Percentiles rank a stretch among this genome's conserved stretches.
Evolutionary conservation across 495 filamentous ascomycete species (phyloP).

Genomic region (Trichoderma asperelloides): DNA sequence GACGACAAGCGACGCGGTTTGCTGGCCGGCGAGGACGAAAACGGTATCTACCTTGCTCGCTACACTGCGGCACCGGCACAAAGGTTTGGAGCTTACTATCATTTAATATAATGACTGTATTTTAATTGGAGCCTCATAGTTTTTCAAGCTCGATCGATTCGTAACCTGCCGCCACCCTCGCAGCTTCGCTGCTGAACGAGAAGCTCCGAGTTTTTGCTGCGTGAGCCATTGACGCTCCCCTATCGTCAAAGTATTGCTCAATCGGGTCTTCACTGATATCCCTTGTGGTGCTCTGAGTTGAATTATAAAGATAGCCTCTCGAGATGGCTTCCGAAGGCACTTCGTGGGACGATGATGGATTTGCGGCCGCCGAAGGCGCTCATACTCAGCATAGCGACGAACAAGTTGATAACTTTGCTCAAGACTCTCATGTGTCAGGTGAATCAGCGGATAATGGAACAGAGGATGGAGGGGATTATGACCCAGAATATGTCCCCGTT

Average conservation of each 20-base stretch:
- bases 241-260: conserved; percentile 12
- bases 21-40: not conserved
- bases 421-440: conserved; percentile 35
- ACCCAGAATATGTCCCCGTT: conserved; percentile 37
- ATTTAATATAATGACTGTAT: not conserved
- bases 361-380: conserved; percentile 40
- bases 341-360: conserved; percentile 41
- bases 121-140: not conserved
- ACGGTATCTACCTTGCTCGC: not conserved
- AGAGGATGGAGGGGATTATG: conserved; percentile 41
- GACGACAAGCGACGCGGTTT: not conserved
- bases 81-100: not conserved
- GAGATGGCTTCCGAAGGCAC: conserved; percentile 20
- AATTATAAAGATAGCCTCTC: not conserved
- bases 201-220: not conserved
- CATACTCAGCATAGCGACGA: conserved; percentile 47
- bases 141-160: not conserved
- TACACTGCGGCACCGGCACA: not conserved
- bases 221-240: not conserved
- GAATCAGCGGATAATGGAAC: conserved; percentile 29
- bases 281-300: not conserved
- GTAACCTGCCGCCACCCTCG: not conserved
- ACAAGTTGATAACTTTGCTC: conserved; percentile 37
- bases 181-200: not conserved
- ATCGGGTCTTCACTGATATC: not conserved